Conservation (phyloP, 139 green algal species). For the Picochlorum sp. region DNA sequence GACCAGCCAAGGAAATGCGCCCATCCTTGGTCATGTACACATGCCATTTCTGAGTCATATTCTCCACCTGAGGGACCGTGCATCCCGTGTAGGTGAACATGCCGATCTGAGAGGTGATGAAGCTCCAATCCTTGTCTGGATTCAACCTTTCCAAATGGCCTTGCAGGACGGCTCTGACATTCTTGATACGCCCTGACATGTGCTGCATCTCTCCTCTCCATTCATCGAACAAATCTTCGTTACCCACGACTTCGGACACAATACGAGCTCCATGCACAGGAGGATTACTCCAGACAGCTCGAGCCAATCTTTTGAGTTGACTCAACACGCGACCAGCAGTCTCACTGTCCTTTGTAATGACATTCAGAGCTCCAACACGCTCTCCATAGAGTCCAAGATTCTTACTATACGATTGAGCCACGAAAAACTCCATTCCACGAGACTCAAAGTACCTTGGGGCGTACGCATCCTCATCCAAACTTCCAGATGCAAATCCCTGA, state of each 20-base stretch:
- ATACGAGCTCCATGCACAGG: slow-evolving; percentile 81
- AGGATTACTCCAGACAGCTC: slow-evolving; percentile 53
- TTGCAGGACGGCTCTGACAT: slow-evolving; percentile 71
- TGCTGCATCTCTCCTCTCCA: slow-evolving; percentile 93
- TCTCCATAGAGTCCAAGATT: slow-evolving; percentile 98
- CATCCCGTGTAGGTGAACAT: slow-evolving; percentile 97
- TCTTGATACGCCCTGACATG: slow-evolving; percentile 93
- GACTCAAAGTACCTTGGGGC: slow-evolving; percentile 82
- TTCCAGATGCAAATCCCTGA: slow-evolving; percentile 74
- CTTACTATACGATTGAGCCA: slow-evolving; percentile 81
- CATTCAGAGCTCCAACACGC: slow-evolving; percentile 85
- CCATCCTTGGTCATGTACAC: slow-evolving; percentile 98
- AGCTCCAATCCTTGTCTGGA: slow-evolving; percentile 80
- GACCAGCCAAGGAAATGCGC: slow-evolving; percentile 89
- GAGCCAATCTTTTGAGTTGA: slow-evolving; percentile 91
- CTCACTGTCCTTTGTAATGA: slow-evolving; percentile 57
- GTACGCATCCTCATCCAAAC: slow-evolving; percentile 85
- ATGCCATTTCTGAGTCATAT: slow-evolving; percentile 91
- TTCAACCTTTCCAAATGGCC: slow-evolving; percentile 56
- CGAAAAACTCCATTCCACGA: slow-evolving; percentile 78
- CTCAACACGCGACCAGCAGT: slow-evolving; percentile 60
- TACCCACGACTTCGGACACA: slow-evolving; percentile 73
- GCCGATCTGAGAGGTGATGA: slow-evolving; percentile 85
- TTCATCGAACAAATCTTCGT: slow-evolving; percentile 70
- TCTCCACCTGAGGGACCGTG: slow-evolving; percentile 70